Conservation (phyloP, 2,329 filamentous ascomycete species). For the Trematosphaeria pertusa region DNA sequence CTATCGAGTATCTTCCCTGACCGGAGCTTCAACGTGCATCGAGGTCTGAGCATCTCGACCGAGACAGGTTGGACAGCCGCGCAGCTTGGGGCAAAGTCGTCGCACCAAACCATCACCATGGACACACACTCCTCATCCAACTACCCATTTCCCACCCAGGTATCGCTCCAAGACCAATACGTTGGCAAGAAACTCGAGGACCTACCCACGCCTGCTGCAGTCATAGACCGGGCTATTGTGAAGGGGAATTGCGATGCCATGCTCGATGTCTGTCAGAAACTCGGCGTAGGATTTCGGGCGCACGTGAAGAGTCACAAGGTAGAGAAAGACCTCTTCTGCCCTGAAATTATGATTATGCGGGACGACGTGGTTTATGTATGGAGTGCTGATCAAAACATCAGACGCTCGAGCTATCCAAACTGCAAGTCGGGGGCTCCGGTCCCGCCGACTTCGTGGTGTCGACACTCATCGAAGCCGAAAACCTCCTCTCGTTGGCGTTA, state of each 20-base stretch:
- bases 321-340: too few relatives aligned
- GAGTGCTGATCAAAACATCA: too few relatives aligned
- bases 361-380: too few relatives aligned
- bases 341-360: too few relatives aligned
- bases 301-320: conserved; percentile 89
- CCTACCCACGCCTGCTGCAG: conserved; percentile 69
- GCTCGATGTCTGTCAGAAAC: conserved; percentile 66
- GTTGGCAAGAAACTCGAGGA: conserved; percentile 67
- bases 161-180: conserved; percentile 46
- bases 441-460: conserved; percentile 72
- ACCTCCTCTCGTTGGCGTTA: conserved; percentile 65
- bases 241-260: conserved; percentile 74
- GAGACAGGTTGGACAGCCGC: too few relatives aligned
- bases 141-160: conserved; percentile 25
- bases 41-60: too few relatives aligned
- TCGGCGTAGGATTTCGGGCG: conserved; percentile 73
- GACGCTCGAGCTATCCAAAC: conserved; percentile 69
- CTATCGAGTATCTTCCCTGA: too few relatives aligned
- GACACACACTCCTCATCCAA: too few relatives aligned
- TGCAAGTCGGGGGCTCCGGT: conserved; percentile 69
- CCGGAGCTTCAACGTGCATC: too few relatives aligned
- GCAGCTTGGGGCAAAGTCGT: too few relatives aligned
- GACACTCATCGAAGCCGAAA: conserved; percentile 76
- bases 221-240: conserved; percentile 73
- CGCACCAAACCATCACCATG: conserved; percentile 1